A percentile compares a stretch with the other conserved stretches of the same genome.
Conservation (phyloP, 2,329 filamentous ascomycete genomes). For the Fusarium sulawesiense region DNA sequence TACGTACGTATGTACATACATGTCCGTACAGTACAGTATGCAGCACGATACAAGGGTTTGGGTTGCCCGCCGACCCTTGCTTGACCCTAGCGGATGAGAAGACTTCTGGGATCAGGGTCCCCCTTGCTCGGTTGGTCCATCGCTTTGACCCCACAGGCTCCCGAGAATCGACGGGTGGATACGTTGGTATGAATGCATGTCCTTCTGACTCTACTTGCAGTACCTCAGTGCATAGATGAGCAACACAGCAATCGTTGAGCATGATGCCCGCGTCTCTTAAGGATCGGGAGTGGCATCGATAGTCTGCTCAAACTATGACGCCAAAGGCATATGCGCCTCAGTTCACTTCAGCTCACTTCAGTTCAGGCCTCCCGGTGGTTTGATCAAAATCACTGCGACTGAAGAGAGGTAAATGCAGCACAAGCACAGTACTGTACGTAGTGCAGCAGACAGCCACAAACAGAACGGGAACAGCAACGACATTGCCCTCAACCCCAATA, state of each 20-base stretch:
- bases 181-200: constrained; percentile 29
- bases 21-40: constrained; percentile 4
- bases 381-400: constrained; percentile 2
- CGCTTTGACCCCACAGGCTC: constrained; percentile 38
- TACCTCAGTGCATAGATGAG: constrained; percentile 12
- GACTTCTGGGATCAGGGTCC: constrained; percentile 30
- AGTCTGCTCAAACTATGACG: constrained; percentile 1
- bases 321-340: constrained; percentile 24
- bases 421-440: neutral
- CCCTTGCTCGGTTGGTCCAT: constrained; percentile 34
- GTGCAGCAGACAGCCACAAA: constrained; percentile 20
- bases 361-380: constrained; percentile 14
- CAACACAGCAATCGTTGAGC: constrained; percentile 18
- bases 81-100: constrained; percentile 32
- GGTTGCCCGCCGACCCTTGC: constrained; percentile 34
- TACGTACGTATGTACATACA: neutral
- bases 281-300: constrained; percentile 25
- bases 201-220: constrained; percentile 38
- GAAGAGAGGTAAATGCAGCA: neutral
- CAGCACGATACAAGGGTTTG: constrained; percentile 26
- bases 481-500: constrained; percentile 23
- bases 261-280: constrained; percentile 9
- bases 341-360: constrained; percentile 9
- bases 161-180: constrained; percentile 36
- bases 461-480: constrained; percentile 19